Conservation (phyloP, 305 asterid species). For the Fraxinus sp. region DNA sequence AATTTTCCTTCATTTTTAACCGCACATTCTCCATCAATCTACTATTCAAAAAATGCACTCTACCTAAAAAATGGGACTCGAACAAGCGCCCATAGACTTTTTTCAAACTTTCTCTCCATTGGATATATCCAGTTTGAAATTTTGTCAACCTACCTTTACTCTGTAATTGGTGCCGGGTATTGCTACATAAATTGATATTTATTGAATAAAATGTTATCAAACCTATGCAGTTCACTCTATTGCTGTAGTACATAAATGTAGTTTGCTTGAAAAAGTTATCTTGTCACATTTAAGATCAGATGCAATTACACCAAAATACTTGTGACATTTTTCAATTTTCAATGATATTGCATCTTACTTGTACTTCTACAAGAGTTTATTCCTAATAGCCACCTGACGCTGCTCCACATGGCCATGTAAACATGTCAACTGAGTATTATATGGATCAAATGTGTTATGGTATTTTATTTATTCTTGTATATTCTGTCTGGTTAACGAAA, state of each 20-base stretch:
- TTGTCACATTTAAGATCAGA: not conserved
- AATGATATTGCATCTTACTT: not conserved
- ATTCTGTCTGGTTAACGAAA: too few relatives aligned
- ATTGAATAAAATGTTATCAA: not conserved
- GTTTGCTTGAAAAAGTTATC: not conserved
- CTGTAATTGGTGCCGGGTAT: not conserved
- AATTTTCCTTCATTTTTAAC: too few relatives aligned
- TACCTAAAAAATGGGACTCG: too few relatives aligned
- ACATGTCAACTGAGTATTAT: slow-evolving; percentile 3
- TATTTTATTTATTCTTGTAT: too few relatives aligned
- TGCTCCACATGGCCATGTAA: not conserved
- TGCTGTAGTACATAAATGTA: not conserved
- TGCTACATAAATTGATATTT: not conserved
- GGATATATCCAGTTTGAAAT: not conserved
- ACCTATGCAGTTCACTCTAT: not conserved
- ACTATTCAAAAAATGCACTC: too few relatives aligned
- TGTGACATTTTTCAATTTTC: not conserved
- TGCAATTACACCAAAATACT: not conserved
- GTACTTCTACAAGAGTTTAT: not conserved
- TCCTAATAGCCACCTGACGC: not conserved
- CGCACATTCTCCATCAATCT: too few relatives aligned
- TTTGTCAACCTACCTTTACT: not conserved
- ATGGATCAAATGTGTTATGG: not conserved
- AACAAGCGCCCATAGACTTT: too few relatives aligned
- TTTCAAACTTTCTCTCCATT: not conserved